Evolutionary conservation across 208 protist genomes (phyloP).

Genomic region (Trypanosoma theileri): DNA sequence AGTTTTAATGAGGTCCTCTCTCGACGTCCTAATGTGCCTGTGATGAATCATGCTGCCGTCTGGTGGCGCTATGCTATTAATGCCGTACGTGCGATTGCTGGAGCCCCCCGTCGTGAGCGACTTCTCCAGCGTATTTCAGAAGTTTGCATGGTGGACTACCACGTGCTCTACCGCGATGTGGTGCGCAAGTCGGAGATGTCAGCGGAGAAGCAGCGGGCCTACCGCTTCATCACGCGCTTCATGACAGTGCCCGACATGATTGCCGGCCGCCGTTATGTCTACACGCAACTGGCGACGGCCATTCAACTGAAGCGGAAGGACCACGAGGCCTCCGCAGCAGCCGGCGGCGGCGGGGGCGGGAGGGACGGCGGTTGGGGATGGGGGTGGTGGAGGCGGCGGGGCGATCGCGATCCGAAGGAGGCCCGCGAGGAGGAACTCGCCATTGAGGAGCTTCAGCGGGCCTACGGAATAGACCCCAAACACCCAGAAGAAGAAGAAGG

Average conservation of each 20-base stretch:
- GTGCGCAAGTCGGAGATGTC: constrained; percentile 69
- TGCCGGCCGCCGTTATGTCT: constrained; percentile 63
- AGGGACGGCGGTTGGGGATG: too few relatives aligned
- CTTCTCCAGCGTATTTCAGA: constrained; percentile 64
- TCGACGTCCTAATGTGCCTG: constrained; percentile 46
- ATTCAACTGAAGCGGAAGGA: constrained; percentile 73
- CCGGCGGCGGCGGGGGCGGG: too few relatives aligned
- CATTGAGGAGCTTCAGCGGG: constrained; percentile 51
- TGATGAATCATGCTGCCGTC: constrained; percentile 49
- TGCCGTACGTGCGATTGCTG: constrained; percentile 41
- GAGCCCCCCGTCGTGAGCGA: constrained; percentile 39
- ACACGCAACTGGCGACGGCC: constrained; percentile 73
- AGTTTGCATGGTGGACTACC: constrained; percentile 64
- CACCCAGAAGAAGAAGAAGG: constrained; percentile 35
- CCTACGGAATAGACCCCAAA: constrained; percentile 66
- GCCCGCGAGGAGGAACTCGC: constrained; percentile 52
- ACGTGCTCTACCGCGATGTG: constrained; percentile 71
- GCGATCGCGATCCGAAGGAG: constrained; percentile 22
- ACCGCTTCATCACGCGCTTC: constrained; percentile 77
- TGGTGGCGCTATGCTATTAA: constrained; percentile 82
- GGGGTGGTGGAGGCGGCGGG: constrained; percentile 35
- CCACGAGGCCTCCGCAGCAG: constrained; percentile 54
- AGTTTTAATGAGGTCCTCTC: constrained; percentile 37
- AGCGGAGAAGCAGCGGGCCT: constrained; percentile 52
- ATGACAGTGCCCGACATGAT: constrained; percentile 84